Conservation (phyloP, 116 monocot species). For the Phalaenopsis hybrid region DNA sequence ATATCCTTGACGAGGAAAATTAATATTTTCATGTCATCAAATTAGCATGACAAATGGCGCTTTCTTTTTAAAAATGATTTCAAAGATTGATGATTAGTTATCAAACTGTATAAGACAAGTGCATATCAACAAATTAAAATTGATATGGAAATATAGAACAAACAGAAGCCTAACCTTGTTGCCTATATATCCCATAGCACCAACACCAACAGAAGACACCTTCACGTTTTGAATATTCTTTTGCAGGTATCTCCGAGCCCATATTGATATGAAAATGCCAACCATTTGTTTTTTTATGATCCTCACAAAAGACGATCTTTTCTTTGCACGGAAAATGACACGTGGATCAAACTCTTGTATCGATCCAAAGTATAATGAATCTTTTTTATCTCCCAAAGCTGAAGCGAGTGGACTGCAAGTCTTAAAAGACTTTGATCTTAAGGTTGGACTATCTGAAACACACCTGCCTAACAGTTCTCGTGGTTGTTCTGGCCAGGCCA, state of each 20-base stretch:
- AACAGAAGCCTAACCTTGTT: constrained; percentile 61
- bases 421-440: constrained; percentile 33
- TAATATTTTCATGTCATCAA: too few relatives aligned
- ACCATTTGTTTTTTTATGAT: constrained; percentile 99
- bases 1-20: too few relatives aligned
- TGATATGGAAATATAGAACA: not conserved
- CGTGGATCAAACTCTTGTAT: constrained; percentile 21
- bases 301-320: constrained; percentile 51
- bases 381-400: constrained; percentile 11
- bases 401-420: constrained; percentile 36
- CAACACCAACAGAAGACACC: constrained; percentile 86
- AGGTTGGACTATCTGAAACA: constrained; percentile 16
- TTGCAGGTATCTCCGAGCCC: constrained; percentile 66
- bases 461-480: constrained; percentile 26
- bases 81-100: not conserved
- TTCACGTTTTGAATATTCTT: constrained; percentile 83
- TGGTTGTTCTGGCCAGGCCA: constrained; percentile 54
- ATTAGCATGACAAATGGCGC: too few relatives aligned
- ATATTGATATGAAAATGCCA: constrained; percentile 79
- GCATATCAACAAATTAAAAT: not conserved
- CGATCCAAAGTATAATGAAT: constrained; percentile 1
- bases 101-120: not conserved
- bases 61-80: not conserved
- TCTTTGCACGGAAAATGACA: constrained; percentile 24
- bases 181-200: constrained; percentile 87